Evolutionary conservation across 306 rosid genomes (phyloP).

Genomic region (Corylus avellana): DNA sequence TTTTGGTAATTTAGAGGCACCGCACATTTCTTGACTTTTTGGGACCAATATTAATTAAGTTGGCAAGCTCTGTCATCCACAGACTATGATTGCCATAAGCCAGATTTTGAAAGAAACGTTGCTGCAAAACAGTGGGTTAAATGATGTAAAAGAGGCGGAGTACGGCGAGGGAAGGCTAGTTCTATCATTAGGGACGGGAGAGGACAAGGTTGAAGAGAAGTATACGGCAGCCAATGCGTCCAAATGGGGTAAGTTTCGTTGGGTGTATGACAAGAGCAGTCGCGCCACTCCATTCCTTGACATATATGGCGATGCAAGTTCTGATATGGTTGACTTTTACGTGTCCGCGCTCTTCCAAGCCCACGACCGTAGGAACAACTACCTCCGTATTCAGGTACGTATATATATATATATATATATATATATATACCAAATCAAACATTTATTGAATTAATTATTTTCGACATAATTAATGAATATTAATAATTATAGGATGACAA

Average conservation of each 20-base stretch:
- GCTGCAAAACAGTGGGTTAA: background rate
- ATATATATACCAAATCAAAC: background rate
- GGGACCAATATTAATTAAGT: too few relatives aligned
- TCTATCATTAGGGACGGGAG: conserved; percentile 47
- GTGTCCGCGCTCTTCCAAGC: conserved; percentile 43
- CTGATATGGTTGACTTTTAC: conserved; percentile 48
- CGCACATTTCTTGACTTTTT: background rate
- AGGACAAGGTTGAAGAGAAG: conserved; percentile 39
- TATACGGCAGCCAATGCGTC: conserved; percentile 39
- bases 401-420: background rate
- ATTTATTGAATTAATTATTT: background rate
- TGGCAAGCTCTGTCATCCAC: background rate
- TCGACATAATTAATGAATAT: background rate
- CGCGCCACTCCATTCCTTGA: conserved; percentile 45
- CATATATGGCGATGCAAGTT: conserved; percentile 36
- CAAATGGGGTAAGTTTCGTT: conserved; percentile 39
- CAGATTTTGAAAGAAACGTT: conserved; percentile 24
- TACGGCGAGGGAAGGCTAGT: conserved; percentile 24
- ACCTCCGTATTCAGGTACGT: conserved; percentile 40
- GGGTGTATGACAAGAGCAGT: conserved; percentile 24
- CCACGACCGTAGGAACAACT: conserved; percentile 16
- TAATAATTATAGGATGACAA: conserved; percentile 30
- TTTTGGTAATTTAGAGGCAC: background rate
- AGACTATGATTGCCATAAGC: conserved; percentile 46
- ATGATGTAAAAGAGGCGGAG: conserved; percentile 11